Percentiles rank a stretch among this genome's conserved stretches.
phyloP scores from a whole-genome alignment of 768 basidiomycete species.

The Chalciporus piperatus region DNA sequence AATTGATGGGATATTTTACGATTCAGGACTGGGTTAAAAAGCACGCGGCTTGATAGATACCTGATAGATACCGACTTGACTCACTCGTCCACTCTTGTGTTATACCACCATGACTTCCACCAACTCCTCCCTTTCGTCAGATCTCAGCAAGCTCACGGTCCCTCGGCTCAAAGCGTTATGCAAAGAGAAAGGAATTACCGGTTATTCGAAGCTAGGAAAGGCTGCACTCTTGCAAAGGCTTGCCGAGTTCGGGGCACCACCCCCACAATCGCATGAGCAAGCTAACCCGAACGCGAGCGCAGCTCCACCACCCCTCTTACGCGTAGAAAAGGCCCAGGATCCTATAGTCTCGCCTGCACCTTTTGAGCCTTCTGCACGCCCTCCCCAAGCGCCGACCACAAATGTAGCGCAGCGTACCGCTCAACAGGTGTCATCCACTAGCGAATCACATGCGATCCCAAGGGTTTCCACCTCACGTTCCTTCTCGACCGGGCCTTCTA shows the following conservation, averaged over 20 bases:
- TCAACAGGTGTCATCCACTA: background rate
- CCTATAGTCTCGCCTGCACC: background rate
- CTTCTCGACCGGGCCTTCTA: background rate
- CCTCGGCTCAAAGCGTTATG: conserved; percentile 65
- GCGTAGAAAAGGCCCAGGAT: background rate
- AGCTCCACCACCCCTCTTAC: background rate
- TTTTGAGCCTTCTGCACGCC: background rate
- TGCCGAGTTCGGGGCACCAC: background rate
- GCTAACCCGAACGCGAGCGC: background rate
- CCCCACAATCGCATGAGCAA: background rate
- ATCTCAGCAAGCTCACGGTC: conserved; percentile 47
- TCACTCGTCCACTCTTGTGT: background rate
- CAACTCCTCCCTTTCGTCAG: conserved; percentile 1
- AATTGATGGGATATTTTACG: conserved; percentile 18
- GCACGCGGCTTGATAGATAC: conserved; percentile 1
- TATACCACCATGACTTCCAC: conserved; percentile 10
- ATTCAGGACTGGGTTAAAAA: conserved; percentile 15
- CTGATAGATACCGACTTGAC: no score
- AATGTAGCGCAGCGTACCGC: background rate
- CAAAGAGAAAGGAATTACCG: conserved; percentile 57
- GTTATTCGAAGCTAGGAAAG: conserved; percentile 69
- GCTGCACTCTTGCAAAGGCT: conserved; percentile 53
- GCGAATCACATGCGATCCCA: background rate
- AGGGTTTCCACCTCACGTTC: background rate
- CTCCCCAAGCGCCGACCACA: no score